Base-by-base conservation (phyloP, 2,329 filamentous ascomycete genomes). In the Fragosphaeria purpurea region DNA sequence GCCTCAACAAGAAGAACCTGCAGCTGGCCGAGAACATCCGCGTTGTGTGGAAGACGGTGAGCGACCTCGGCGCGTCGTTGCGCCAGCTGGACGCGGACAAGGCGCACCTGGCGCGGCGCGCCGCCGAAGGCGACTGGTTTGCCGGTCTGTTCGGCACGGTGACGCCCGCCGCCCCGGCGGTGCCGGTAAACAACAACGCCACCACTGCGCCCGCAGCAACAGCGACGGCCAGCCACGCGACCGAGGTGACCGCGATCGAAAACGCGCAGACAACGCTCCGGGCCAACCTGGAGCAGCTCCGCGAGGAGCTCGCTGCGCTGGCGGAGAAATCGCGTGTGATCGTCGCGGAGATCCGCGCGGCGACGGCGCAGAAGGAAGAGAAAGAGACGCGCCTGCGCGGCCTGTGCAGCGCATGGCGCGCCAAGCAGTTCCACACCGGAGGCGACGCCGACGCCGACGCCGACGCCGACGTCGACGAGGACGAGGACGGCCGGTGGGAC, bases 401-500 rank as follows among this genome's bases (percentile, higher is more conserved):
- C 13, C 50, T 54, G 1, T 48, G 48, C 22, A 41, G 41, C 2
- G 34, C 30, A 6, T 57, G 55, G 55, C 34, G 45, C 2, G 10
- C 38, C n/a, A 37, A 50, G 2, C 22, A 22, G 22, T 22, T 22
- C 22, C 22, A 22, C 22, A 22, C 22, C 22, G 22, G 22, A 22
- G 22, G 22, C 22, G 22, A 22, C 22, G 22, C 22, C 22, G 22
- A 22, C 22, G 22, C 22, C 22, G 22, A 22, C 22, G 22, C 22
- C 33, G 52, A 53, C 22, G 44, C 47, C 6, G 38, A 8, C 8
- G 41, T 33, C 13, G 32, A 38, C 13, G 10, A 32, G 7, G 32
- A 6, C 1, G 35, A 7, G 1, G 39, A 46, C 6, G n/a, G 32
- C 4, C 9, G 43, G 3, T 55, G 54, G 52, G n/a, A 51, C 13